These are phyloP conservation scores for Pythium apleroticum DNA, from an alignment of 352 stramenopile species.

Conservation along the genomic window DNA sequence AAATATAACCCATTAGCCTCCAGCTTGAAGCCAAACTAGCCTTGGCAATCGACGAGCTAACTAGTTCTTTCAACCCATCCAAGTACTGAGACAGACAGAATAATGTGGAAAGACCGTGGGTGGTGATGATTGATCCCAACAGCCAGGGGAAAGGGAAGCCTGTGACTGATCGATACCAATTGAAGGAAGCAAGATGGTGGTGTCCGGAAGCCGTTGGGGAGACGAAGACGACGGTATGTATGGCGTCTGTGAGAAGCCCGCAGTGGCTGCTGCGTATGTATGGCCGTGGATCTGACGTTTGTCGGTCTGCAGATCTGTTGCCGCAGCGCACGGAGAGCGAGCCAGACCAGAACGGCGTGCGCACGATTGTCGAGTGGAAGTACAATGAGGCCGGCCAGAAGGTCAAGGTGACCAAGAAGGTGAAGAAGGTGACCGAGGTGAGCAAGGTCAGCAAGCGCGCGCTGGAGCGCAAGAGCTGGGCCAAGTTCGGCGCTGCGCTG, in stretches of 20 bases:
- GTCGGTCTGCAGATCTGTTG: constrained; percentile 51
- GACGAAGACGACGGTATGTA: constrained; percentile 68
- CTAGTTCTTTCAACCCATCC: not conserved
- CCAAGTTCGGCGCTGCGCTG: constrained; percentile 79
- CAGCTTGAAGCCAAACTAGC: not conserved
- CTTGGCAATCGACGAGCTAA: not conserved
- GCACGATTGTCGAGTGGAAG: constrained; percentile 90
- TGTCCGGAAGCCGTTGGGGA: constrained; percentile 74
- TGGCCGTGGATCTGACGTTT: not conserved
- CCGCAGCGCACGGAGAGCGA: constrained; percentile 83
- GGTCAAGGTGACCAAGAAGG: constrained; percentile 90
- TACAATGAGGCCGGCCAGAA: constrained; percentile 87
- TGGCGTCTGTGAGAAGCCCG: not conserved
- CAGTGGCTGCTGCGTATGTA: not conserved
- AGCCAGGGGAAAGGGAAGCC: constrained; percentile 1
- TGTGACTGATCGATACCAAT: constrained; percentile 5
- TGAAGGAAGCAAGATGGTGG: constrained; percentile 44
- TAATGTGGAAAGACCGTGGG: constrained; percentile 3
- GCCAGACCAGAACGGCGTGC: constrained; percentile 76
- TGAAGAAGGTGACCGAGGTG: constrained; percentile 87
- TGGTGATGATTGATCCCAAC: constrained; percentile 24
- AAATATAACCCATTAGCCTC: constrained; percentile 20
- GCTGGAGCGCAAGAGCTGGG: constrained; percentile 82
- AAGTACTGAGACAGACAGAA: constrained; percentile 23
- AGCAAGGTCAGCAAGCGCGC: constrained; percentile 81